These are phyloP conservation scores for Chaetomium olivaceum DNA, from an alignment of 2,329 filamentous ascomycete genomes.

Conservation along the genomic window DNA sequence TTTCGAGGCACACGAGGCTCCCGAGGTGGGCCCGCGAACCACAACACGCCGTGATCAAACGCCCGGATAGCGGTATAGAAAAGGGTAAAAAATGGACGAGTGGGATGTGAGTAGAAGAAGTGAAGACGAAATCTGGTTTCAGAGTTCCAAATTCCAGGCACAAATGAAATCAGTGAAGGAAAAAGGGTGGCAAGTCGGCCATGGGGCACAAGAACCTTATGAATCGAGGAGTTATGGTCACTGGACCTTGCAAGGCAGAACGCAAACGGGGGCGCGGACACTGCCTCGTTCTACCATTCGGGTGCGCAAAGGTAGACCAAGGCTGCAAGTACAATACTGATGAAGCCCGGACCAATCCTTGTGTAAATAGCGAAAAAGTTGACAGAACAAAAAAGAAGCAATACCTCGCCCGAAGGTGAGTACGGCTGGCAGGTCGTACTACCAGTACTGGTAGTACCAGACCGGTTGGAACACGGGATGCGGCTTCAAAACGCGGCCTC, in stretches of 20 bases:
- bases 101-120: neutral
- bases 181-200: neutral
- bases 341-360: neutral
- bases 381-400: neutral
- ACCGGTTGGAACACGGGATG: too few relatives aligned
- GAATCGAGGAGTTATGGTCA: neutral
- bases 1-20: neutral
- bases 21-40: too few relatives aligned
- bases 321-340: neutral
- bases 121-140: neutral
- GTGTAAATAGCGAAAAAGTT: neutral
- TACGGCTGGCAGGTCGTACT: neutral
- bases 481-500: neutral
- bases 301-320: neutral
- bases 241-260: slow-evolving; percentile 6
- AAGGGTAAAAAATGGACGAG: too few relatives aligned
- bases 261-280: neutral
- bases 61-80: too few relatives aligned
- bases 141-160: neutral
- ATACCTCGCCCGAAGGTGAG: neutral
- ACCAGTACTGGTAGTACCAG: neutral
- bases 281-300: slow-evolving; percentile 1
- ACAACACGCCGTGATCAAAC: too few relatives aligned
- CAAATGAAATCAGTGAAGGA: neutral
- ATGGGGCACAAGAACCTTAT: neutral